A percentile compares a stretch with the other conserved stretches of the same genome.
Evolutionary conservation across 2,329 filamentous ascomycete species (phyloP).

Genomic region (Apiospora malaysiana): DNA sequence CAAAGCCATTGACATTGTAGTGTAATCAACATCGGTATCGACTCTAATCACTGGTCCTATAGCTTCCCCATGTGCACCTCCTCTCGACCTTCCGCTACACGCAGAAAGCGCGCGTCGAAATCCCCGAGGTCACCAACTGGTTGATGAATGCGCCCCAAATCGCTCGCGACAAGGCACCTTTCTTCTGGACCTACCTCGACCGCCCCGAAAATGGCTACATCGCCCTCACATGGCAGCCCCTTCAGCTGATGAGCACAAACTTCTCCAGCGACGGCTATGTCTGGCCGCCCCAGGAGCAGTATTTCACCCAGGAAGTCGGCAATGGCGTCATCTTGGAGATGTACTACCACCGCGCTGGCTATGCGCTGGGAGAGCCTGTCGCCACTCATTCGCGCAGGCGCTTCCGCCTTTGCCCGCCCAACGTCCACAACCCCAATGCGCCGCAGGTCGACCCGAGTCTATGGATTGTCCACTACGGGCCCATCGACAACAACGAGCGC

Average conservation of each 20-base stretch:
- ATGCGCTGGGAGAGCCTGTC: slow-evolving; percentile 74
- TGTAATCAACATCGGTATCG: slow-evolving; percentile 24
- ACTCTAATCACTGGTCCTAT: slow-evolving; percentile 26
- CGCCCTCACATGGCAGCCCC: slow-evolving; percentile 87
- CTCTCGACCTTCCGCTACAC: slow-evolving; percentile 86
- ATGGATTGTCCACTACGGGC: slow-evolving; percentile 91
- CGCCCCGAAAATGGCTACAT: slow-evolving; percentile 81
- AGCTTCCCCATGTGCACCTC: slow-evolving; percentile 90
- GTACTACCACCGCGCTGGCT: slow-evolving; percentile 82
- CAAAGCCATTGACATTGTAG: slow-evolving; percentile 18
- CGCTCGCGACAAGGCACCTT: slow-evolving; percentile 81
- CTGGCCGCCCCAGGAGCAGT: slow-evolving; percentile 83
- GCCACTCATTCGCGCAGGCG: slow-evolving; percentile 81
- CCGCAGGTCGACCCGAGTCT: slow-evolving; percentile 79
- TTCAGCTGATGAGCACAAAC: slow-evolving; percentile 70
- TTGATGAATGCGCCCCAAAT: slow-evolving; percentile 84
- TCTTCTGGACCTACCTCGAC: slow-evolving; percentile 93
- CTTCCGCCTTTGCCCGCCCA: slow-evolving; percentile 81
- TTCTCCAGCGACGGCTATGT: slow-evolving; percentile 93
- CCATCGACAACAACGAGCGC: slow-evolving; percentile 74
- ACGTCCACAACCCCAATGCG: slow-evolving; percentile 70
- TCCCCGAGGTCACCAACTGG: slow-evolving; percentile 82
- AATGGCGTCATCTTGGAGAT: slow-evolving; percentile 80
- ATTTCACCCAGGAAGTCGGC: slow-evolving; percentile 75
- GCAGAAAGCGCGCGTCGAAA: slow-evolving; percentile 70